Base-by-base conservation (phyloP, 192 early-diverging fungal species). In the Mortierella alpina region DNA sequence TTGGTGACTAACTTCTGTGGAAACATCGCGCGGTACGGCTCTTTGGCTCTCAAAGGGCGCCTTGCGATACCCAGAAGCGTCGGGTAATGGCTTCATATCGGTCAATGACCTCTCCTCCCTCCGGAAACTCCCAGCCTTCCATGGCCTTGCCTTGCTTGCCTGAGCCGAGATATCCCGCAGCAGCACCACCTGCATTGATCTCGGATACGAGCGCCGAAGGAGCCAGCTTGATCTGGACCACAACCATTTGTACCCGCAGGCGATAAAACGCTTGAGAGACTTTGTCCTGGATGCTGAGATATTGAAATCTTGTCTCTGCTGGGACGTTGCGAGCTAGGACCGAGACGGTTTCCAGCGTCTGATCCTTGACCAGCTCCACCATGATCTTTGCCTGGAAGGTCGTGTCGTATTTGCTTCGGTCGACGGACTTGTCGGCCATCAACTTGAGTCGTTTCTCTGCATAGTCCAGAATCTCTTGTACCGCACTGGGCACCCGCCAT, bases 21-120 rank as follows among this genome's bases (percentile, higher is more conserved):
- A 31, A 31, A 31, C 1, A 31, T 31, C 31, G 31, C 31, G 31
- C 31, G 31, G 31, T 31, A 31, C 31, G 31, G 31, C 31, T 31
- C 31, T 1, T 31, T 64, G 58, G 53, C 51, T 31, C 44, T 72
- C 53, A 80, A 13, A 80, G 59, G 8, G 77, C 77, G 46, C 77
- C 77, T 22, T 56, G 65, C 11, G 77, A 55, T 22, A 72, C 70
- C 65, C 69, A 80, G 60, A 80, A 80, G 12, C 66, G 52, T 14
- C 77, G 77, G 1, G 77, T 80, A 46, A 80, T 41, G 17, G 77
- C 57, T 55, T 80, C 77, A 31, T 72, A 80, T 8, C 77, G 77
- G 53, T 80, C 77, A 50, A 80, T 68, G 47, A 80, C 77, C 60
- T 68, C 20, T 54, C 77, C 77, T 5, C 66, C 77, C 10, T 40